Conservation (phyloP, 2,329 filamentous ascomycete species). For the Aureobasidium sp. region DNA sequence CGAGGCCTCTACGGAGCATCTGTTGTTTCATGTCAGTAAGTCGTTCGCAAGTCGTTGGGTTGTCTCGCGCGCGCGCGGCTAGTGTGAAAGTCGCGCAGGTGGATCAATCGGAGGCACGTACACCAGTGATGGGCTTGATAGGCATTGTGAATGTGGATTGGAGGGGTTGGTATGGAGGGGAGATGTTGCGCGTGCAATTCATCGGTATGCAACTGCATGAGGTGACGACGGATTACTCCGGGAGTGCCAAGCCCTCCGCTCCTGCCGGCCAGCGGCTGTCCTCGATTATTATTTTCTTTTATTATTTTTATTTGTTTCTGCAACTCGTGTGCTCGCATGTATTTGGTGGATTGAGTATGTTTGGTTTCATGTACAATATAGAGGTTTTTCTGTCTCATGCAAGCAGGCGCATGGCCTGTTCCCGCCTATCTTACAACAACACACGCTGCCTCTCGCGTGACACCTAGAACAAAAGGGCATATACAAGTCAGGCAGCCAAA, state of each 20-base stretch:
- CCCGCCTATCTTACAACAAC: slow-evolving; percentile 10
- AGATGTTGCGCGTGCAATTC: neutral
- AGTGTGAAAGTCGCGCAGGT: no score
- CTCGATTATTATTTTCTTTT: neutral
- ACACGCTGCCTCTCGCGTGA: neutral
- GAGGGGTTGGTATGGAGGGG: slow-evolving; percentile 4
- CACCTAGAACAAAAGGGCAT: slow-evolving; percentile 3
- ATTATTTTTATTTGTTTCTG: neutral
- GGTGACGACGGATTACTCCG: slow-evolving; percentile 12
- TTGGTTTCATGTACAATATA: slow-evolving; percentile 3
- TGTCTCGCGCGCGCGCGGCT: neutral
- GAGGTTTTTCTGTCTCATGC: neutral
- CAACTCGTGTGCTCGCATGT: neutral
- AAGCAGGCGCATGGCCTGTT: neutral
- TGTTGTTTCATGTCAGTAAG: slow-evolving; percentile 25
- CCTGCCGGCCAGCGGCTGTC: neutral
- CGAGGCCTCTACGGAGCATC: slow-evolving; percentile 60
- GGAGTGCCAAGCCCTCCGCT: neutral
- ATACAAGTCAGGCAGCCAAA: neutral
- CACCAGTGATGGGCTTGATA: slow-evolving; percentile 46
- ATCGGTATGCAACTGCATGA: slow-evolving; percentile 8
- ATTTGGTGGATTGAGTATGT: neutral
- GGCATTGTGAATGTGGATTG: slow-evolving; percentile 27
- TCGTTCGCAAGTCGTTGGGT: neutral
- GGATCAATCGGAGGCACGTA: slow-evolving; percentile 28